Evolutionary conservation across 2,329 filamentous ascomycete species (phyloP), one percentile per base, ranked within the genome.

Genomic region (Calonectria pseudoturangicola): DNA sequence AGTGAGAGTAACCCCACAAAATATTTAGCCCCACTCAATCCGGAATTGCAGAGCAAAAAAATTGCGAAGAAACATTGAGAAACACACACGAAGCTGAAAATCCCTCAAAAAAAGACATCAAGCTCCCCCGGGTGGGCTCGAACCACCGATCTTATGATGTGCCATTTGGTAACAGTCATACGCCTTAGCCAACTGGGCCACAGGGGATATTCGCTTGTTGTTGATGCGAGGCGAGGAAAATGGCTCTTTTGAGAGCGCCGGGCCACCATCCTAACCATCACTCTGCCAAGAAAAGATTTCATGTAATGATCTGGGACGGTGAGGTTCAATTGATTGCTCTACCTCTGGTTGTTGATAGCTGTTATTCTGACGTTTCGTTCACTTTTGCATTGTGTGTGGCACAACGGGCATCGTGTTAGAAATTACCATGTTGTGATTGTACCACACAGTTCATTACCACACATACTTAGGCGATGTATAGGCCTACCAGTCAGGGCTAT

Each of bases 101-200:
- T 16, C n/a, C 47, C 39, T 25, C 41, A 39, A 36, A 67, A 58
- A 58, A 58, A 45, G 18, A 16, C 18, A 39, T 13, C 16, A 21
- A 21, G 64, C 66, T 69, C 66, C 66, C 66, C 66, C 41, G 48
- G 66, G 47, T 63, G 56, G 66, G 66, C 66, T 69, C 66, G 66
- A 69, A 69, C 66, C 56, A 63, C 47, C 66, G 47, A 69, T 48
- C 66, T 69, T 60, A 48, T 63, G 66, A 69, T 69, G 58, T 63
- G 54, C 54, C 54, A 43, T 63, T 30, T 21, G 41, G 58, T 63
- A 63, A 63, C 58, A 63, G 58, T 63, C 58, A 63, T 85, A 89
- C 88, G 88, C 88, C 88, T 88, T 89, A 89, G 87, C 88, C 88
- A 89, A 88, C 80, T 86, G 84, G 75, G 84, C 84, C 83, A 91